These are phyloP conservation scores for Trichoderma harzianum DNA, from an alignment of 2,329 filamentous ascomycete species.

Conservation along the genomic window DNA sequence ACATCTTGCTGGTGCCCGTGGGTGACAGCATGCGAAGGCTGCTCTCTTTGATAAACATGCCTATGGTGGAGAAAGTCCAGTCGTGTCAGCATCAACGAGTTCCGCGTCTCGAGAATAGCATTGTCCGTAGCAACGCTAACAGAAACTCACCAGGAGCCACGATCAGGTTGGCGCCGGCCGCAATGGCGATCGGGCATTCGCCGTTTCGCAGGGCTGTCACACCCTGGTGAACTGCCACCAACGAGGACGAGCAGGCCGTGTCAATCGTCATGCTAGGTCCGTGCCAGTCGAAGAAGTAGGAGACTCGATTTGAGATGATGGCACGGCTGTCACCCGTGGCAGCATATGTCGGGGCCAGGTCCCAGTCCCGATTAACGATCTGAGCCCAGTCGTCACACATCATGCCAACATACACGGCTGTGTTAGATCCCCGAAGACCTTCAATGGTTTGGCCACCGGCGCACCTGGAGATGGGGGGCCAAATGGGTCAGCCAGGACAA, in stretches of 20 bases:
- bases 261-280: not conserved
- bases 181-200: not conserved
- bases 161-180: not conserved
- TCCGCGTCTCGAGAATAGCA: too few relatives aligned
- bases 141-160: not conserved
- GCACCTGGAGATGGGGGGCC: too few relatives aligned
- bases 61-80: too few relatives aligned
- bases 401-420: too few relatives aligned
- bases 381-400: too few relatives aligned
- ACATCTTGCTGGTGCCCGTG: not conserved
- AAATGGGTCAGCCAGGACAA: too few relatives aligned
- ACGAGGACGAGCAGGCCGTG: not conserved
- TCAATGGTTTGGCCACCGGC: too few relatives aligned
- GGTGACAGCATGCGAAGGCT: not conserved
- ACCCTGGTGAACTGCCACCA: not conserved
- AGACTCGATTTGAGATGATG: not conserved
- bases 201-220: not conserved
- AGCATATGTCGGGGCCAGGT: not conserved
- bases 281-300: not conserved
- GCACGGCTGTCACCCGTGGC: not conserved
- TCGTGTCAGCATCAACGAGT: too few relatives aligned
- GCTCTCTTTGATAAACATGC: not conserved
- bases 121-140: too few relatives aligned
- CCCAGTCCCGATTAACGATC: too few relatives aligned
- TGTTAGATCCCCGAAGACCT: too few relatives aligned